These are phyloP conservation scores for Eimeria praecox DNA, from an alignment of 169 alveolate species.

Conservation along the genomic window DNA sequence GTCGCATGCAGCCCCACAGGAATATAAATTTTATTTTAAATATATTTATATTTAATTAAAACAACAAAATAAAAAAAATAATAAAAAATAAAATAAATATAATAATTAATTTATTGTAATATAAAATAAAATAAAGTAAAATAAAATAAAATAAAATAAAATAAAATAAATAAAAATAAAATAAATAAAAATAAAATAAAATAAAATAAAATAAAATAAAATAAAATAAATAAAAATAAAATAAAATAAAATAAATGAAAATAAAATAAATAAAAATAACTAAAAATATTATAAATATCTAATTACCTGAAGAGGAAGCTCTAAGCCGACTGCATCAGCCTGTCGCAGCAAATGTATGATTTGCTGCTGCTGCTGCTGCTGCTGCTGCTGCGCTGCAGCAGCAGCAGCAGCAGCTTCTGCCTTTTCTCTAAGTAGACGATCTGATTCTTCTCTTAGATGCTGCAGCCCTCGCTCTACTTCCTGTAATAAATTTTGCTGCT, in stretches of 20 bases:
- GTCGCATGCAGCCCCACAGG: constrained; percentile 2
- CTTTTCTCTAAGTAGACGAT: constrained; percentile 34
- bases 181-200: too few species aligned
- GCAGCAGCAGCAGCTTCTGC: constrained; percentile 54
- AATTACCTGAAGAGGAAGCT: constrained; percentile 52
- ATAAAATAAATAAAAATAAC: neutral
- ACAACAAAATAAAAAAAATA: too few species aligned
- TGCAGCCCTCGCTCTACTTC: constrained; percentile 49
- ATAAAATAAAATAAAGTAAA: too few species aligned
- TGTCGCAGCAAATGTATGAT: constrained; percentile 35
- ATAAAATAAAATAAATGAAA: neutral
- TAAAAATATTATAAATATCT: neutral
- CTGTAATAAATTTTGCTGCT: constrained; percentile 39
- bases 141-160: too few species aligned
- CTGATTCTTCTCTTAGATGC: constrained; percentile 5
- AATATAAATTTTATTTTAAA: too few species aligned
- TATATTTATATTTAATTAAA: too few species aligned
- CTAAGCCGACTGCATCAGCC: constrained; percentile 52
- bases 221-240: too few species aligned
- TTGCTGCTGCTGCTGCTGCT: constrained; percentile 36
- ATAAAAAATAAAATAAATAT: too few species aligned
- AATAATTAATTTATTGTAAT: too few species aligned
- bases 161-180: too few species aligned
- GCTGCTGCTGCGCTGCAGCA: constrained; percentile 59
- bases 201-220: too few species aligned